These are phyloP conservation scores for Arthroderma sp. DNA, from an alignment of 2,329 filamentous ascomycete species.

Conservation along the genomic window DNA sequence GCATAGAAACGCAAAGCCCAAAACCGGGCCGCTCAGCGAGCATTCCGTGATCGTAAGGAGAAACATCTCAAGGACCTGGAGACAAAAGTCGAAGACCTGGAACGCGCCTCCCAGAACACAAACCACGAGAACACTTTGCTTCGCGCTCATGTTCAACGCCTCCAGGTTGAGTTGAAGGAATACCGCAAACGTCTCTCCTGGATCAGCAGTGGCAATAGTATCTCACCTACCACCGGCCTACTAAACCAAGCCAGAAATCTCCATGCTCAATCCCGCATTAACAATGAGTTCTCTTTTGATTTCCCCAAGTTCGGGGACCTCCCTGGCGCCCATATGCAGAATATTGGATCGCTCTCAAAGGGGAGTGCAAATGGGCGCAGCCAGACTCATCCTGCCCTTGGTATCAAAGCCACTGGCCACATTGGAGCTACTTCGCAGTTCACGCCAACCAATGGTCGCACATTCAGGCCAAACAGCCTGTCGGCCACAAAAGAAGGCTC, in stretches of 20 bases:
- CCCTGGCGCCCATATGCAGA: slow-evolving; percentile 43
- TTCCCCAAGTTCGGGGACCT: slow-evolving; percentile 87
- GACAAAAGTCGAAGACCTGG: slow-evolving; percentile 49
- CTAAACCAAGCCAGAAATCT: slow-evolving; percentile 36
- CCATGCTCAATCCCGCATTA: slow-evolving; percentile 48
- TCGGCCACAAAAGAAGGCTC: not conserved
- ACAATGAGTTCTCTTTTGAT: slow-evolving; percentile 85
- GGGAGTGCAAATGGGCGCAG: not conserved
- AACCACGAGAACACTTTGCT: slow-evolving; percentile 77
- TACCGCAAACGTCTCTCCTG: slow-evolving; percentile 77
- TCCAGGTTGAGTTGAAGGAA: slow-evolving; percentile 73
- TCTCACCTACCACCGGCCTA: slow-evolving; percentile 36
- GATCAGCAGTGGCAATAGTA: slow-evolving; percentile 36
- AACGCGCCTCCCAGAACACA: slow-evolving; percentile 70
- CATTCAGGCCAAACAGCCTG: not conserved
- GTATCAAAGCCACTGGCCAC: not conserved
- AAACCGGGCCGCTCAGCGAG: slow-evolving; percentile 81
- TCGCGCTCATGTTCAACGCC: slow-evolving; percentile 74
- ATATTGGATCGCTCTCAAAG: slow-evolving; percentile 11
- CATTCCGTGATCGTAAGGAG: slow-evolving; percentile 90
- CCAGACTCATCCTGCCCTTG: slow-evolving; percentile 1
- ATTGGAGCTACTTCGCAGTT: not conserved
- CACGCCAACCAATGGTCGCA: not conserved
- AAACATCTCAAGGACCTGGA: slow-evolving; percentile 49
- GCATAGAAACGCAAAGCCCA: slow-evolving; percentile 61